Evolutionary conservation across 495 filamentous ascomycete species (phyloP).

Genomic region (Collariella sp.): DNA sequence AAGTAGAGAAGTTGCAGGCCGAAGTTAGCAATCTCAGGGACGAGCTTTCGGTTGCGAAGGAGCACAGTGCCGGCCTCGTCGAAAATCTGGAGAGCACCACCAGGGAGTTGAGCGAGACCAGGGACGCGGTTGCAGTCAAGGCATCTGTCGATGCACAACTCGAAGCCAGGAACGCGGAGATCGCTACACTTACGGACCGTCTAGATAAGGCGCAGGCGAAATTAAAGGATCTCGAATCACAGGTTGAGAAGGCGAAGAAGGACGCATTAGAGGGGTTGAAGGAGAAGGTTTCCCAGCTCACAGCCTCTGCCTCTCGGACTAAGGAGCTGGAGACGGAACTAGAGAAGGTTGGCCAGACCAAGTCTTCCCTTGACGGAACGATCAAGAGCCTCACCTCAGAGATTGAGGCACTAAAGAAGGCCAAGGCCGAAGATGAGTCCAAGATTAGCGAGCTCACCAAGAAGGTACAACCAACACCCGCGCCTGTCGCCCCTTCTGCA

Average conservation of each 20-base stretch:
- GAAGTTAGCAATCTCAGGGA: constrained; percentile 33
- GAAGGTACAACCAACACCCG: constrained; percentile 23
- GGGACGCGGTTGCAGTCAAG: constrained; percentile 50
- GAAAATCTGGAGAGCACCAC: constrained; percentile 53
- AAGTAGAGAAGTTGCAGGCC: constrained; percentile 30
- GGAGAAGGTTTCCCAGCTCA: constrained; percentile 28
- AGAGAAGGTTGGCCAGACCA: constrained; percentile 23
- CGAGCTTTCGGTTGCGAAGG: constrained; percentile 44
- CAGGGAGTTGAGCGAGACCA: constrained; percentile 48
- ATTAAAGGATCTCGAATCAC: constrained; percentile 47
- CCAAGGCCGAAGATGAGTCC: constrained; percentile 26
- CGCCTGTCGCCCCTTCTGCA: constrained; percentile 10
- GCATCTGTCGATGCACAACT: constrained; percentile 41
- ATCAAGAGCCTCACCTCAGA: constrained; percentile 26
- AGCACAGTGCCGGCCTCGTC: constrained; percentile 57
- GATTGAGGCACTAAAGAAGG: constrained; percentile 31
- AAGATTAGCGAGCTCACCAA: constrained; percentile 30
- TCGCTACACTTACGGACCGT: constrained; percentile 40
- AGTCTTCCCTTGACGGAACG: constrained; percentile 25
- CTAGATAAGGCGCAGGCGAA: constrained; percentile 43
- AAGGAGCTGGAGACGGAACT: constrained; percentile 33
- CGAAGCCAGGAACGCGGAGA: constrained; percentile 40
- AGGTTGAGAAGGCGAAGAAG: constrained; percentile 31
- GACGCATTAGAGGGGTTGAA: constrained; percentile 31
- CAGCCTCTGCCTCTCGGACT: constrained; percentile 22